Base-by-base conservation (phyloP, 371 early-diverging fungal species). In the Funneliformis caledonium region DNA sequence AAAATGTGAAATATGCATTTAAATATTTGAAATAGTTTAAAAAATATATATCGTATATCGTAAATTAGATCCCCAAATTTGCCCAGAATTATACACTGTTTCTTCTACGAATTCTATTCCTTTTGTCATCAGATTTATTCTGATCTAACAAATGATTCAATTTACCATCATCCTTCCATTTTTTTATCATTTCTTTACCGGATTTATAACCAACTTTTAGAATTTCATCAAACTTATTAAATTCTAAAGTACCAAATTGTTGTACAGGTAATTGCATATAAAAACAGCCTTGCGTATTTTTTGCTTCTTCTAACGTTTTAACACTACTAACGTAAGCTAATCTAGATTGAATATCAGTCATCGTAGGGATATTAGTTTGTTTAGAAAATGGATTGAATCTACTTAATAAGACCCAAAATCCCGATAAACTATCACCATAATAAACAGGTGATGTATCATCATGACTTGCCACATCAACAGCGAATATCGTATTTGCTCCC, bases 311-410 rank as follows among this genome's bases (percentile, higher is more conserved):
- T 45, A 99, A 85, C 82, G 94, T 93, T 78, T 92, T 91, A 11
- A 97, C 97, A 72, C 95, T 93, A 60, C 96, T 94, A n/a, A 98
- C 96, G 88, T 98, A 99, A 0, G 99, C 96, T 43, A 99, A 86
- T 43, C 99, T 90, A 67, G 96, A 94, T 89, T 99, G 99, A 83
- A 99, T 96, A 77, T 99, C 99, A 8, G 97, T 93, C 84, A 99
- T 89, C n/a, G 93, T 92, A 26, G 99, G 97, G 68, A 99, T 94
- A 76, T 89, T 86, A 4, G 88, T 88, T 45, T 83, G 83, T 59
- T 78, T 82, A 67, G 91, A 87, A 82, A 95, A 93, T 9, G 94
- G 98, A 83, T 95, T 97, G 82, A 90, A 91, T 69, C 93, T 92
- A 83, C 95, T 92, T 74, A 97, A 83, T 19, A 98, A 83, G 3